Base-by-base conservation (phyloP, 495 filamentous ascomycete species). In the Copromyces sp. region DNA sequence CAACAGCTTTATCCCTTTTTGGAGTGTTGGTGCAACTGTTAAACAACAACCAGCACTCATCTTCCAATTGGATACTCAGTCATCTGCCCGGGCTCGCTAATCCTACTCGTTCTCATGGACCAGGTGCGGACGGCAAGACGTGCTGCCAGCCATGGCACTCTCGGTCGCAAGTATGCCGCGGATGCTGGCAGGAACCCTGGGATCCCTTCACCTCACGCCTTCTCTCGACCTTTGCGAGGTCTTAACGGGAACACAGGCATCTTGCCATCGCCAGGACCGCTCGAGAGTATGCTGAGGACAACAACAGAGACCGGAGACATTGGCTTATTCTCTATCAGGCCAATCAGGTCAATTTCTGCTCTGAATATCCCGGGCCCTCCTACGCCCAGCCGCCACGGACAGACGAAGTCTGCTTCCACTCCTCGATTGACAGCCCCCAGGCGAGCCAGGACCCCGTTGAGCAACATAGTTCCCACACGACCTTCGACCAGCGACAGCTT, bases 221-320 rank as follows among this genome's bases (percentile, higher is more conserved):
- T 74, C 75, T 69, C 70, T 8, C 75, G 69, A 42, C 81, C 82
- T 4, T 80, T 84, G 14, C 79, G 80, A 44, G 80, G 76, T 59
- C 75, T 81, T 11, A 81, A 82, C 32, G 80, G 82, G 68, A 81
- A 81, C 47, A 69, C 75, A 1, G 78, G 80, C 24, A 75, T 83
- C 65, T 73, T 85, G 12, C 75, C 77, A 40, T 85, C 83, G 0
- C 84, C 82, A n/a, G 84, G 81, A 0, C 82, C 84, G 8, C 71
- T 85, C 32, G 82, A 86, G 73, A 87, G 87, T 77, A 92, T 93
- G 90, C 85, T 93, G 53, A 91, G 86, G 78, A 92, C 87, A 9
- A 89, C 86, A 0, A 92, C 90, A 0, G 91, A 92, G 79, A 87
- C 88, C 1, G 91, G 90, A 17, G 89, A 91, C 70, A 87, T 92